Conservation (phyloP, 1,139 yeast species). For the Pneumocystis murina region DNA sequence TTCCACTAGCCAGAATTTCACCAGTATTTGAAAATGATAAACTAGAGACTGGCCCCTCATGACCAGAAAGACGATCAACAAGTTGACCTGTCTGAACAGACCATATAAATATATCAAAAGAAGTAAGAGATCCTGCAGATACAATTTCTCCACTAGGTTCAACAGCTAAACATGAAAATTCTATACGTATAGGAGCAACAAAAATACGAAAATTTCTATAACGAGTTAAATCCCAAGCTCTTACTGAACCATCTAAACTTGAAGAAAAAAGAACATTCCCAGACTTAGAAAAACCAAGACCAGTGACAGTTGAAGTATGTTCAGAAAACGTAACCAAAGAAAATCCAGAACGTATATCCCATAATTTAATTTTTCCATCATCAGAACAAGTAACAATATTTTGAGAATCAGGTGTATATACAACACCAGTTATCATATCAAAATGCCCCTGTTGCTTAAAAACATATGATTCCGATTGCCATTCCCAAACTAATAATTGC, state of each 20-base stretch:
- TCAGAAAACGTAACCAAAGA: constrained; percentile 84
- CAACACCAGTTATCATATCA: constrained; percentile 68
- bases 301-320: constrained; percentile 80
- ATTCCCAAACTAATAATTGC: constrained; percentile 90
- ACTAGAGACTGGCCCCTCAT: constrained; percentile 88
- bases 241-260: constrained; percentile 87
- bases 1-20: constrained; percentile 70
- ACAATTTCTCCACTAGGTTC: constrained; percentile 97
- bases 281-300: constrained; percentile 66
- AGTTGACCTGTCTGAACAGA: constrained; percentile 91
- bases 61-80: constrained; percentile 76
- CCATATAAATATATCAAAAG: constrained; percentile 88
- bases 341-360: constrained; percentile 91
- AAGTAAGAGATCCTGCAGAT: constrained; percentile 86
- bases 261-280: constrained; percentile 86
- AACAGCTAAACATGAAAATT: constrained; percentile 77
- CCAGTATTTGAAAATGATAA: constrained; percentile 73
- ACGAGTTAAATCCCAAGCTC: constrained; percentile 92
- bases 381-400: constrained; percentile 86
- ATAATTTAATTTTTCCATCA: constrained; percentile 89
- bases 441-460: constrained; percentile 95
- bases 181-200: constrained; percentile 78
- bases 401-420: constrained; percentile 91
- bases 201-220: constrained; percentile 89
- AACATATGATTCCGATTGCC: constrained; percentile 96